phyloP scores from a whole-genome alignment of 768 basidiomycete species.

The Boletales sp. region DNA sequence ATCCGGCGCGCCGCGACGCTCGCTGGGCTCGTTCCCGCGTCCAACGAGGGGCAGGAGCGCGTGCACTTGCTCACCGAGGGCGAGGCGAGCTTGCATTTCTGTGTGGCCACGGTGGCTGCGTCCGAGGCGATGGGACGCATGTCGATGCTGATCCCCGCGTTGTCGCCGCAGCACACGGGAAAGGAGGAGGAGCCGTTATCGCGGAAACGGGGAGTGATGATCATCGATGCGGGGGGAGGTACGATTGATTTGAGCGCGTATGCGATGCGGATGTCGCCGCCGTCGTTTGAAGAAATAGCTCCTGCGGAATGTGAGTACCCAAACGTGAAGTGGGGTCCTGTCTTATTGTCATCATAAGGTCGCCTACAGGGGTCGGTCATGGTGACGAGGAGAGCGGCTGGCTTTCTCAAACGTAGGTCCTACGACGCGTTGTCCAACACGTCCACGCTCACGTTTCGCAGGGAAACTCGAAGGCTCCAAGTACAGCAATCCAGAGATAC shows the following conservation, averaged over 20 bases:
- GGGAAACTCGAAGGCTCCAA: conserved; percentile 31
- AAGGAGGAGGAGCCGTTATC: conserved; percentile 18
- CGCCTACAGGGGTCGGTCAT: conserved; percentile 39
- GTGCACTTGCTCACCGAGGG: conserved; percentile 62
- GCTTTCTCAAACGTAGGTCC: conserved; percentile 26
- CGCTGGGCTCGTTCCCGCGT: conserved; percentile 49
- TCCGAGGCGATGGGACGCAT: conserved; percentile 26
- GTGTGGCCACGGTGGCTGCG: conserved; percentile 44
- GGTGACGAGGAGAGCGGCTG: conserved; percentile 34
- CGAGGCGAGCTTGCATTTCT: conserved; percentile 59
- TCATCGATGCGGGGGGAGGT: conserved; percentile 52
- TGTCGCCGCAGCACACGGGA: conserved; percentile 2
- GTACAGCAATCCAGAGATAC: conserved; percentile 30
- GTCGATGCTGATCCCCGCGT: conserved; percentile 16
- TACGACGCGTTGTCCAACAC: neutral
- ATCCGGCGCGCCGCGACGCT: conserved; percentile 52
- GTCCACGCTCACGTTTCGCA: conserved; percentile 7
- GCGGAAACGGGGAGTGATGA: conserved; percentile 34
- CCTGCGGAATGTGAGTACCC: conserved; percentile 32
- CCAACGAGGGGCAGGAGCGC: conserved; percentile 35
- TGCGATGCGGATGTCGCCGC: conserved; percentile 37
- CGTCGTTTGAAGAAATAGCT: conserved; percentile 38
- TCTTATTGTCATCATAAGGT: conserved; percentile 25
- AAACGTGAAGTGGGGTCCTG: neutral
- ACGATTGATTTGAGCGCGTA: conserved; percentile 43